Percentiles rank a stretch among this genome's conserved stretches.
phyloP scores from a whole-genome alignment of 2,329 filamentous ascomycete genomes.

The Phyllosticta citriasiana region DNA sequence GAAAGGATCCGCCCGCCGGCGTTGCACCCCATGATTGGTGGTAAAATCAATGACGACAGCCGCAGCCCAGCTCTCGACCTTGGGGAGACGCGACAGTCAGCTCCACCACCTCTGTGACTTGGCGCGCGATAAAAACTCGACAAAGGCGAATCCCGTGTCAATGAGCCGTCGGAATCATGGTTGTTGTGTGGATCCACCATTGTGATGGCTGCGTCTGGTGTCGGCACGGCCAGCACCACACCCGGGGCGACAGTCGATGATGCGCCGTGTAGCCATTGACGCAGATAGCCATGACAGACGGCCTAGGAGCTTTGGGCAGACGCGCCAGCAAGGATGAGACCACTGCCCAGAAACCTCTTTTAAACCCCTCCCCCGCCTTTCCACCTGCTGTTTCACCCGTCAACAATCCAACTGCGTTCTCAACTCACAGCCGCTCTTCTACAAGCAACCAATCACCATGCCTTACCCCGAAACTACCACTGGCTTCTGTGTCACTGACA shows the following conservation, averaged over 20 bases:
- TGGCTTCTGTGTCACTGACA: slow-evolving; percentile 39
- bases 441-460: slow-evolving; percentile 27
- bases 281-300: background rate
- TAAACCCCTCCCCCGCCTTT: slow-evolving; percentile 10
- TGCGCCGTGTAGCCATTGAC: background rate
- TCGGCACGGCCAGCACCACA: background rate
- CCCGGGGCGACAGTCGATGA: background rate
- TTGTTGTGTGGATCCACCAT: background rate
- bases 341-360: slow-evolving; percentile 1
- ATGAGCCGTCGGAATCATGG: background rate
- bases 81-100: background rate
- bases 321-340: slow-evolving; percentile 7
- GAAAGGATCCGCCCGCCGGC: background rate
- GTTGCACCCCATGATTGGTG: slow-evolving; percentile 5
- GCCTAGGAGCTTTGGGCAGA: background rate
- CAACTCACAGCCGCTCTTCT: background rate
- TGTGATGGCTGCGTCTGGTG: background rate
- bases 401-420: background rate
- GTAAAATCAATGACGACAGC: slow-evolving; percentile 6
- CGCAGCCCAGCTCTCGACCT: background rate
- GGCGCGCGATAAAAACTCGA: background rate
- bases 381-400: background rate
- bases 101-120: background rate
- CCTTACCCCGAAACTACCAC: slow-evolving; percentile 42
- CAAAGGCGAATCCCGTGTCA: background rate